Conservation (phyloP, 1,284 basidiomycete species). For the Xerocomus minutiporus region DNA sequence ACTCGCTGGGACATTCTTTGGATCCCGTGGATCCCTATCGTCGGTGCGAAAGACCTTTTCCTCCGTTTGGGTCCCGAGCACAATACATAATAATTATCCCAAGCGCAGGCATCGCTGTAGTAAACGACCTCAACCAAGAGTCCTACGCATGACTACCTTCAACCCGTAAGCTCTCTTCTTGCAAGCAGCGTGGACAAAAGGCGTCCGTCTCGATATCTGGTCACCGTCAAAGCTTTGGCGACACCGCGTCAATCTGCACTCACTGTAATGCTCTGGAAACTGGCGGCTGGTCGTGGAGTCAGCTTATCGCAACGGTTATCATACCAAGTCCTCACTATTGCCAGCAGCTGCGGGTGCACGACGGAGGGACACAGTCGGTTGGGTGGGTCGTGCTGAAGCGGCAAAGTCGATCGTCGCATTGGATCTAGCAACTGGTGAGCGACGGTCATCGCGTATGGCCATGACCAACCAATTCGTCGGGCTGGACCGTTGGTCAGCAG, state of each 20-base stretch:
- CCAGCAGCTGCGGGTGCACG: slow-evolving; percentile 63
- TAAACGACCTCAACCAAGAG: slow-evolving; percentile 24
- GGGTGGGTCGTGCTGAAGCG: slow-evolving; percentile 68
- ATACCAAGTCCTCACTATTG: slow-evolving; percentile 55
- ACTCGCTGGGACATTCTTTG: neutral
- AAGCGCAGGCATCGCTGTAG: slow-evolving; percentile 5
- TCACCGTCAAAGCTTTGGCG: slow-evolving; percentile 12
- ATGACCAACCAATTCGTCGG: slow-evolving; percentile 50
- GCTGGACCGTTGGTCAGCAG: slow-evolving; percentile 30
- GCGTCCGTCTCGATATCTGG: slow-evolving; percentile 43
- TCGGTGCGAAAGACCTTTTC: neutral
- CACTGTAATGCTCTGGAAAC: slow-evolving; percentile 62
- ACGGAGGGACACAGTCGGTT: slow-evolving; percentile 49
- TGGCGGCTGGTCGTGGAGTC: slow-evolving; percentile 47
- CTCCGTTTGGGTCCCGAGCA: slow-evolving; percentile 1
- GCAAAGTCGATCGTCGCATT: slow-evolving; percentile 60
- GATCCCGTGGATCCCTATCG: neutral
- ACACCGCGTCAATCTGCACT: slow-evolving; percentile 21
- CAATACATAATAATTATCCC: slow-evolving; percentile 9
- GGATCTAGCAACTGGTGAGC: slow-evolving; percentile 37
- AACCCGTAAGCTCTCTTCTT: slow-evolving; percentile 11
- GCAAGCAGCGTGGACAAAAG: slow-evolving; percentile 39
- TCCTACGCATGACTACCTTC: slow-evolving; percentile 6
- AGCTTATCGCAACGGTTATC: slow-evolving; percentile 15
- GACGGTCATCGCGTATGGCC: neutral